Evolutionary conservation across 2,329 filamentous ascomycete species (phyloP), one percentile per base, ranked within the genome.

Genomic region (Verticillium nubilum): DNA sequence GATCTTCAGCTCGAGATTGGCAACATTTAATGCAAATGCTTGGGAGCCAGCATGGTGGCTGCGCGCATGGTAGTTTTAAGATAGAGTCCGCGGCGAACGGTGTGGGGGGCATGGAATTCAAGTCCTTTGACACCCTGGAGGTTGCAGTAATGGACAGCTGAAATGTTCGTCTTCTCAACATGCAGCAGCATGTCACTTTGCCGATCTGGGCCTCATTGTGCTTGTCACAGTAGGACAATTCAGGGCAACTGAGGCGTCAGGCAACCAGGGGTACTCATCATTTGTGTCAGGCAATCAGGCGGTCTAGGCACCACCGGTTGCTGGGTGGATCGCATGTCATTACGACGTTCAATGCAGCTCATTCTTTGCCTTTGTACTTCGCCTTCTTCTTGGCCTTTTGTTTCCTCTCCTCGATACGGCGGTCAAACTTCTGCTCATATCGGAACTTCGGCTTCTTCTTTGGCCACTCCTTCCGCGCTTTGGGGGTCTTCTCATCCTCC

Each of bases 1-100:
- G 90, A 94, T 67, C 91, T 98, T 78, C 91, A 95, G 80, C 79
- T 81, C 69, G 93, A 97, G 80, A 93, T 98, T 78, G 89, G 89
- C 83, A 95, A 92, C 80, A 93, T 98, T 78, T 98, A 87, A 86
- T 28, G 15, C 52, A 33, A 50, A 19, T 50, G n/a, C 7, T 23
- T 50, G 42, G 19, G 42, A 37, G n/a, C 19, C 19, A 5, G 25
- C 19, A 23, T 50, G n/a, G 25, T 13, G 10, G 19, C 42, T 50
- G 42, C 42, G 42, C 19, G 42, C 19, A 50, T 50, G 19, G n/a
- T 50, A n/a, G n/a, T 10, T 50, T 31, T 23, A 50, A 9, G 42
- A 23, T 50, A 50, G n/a, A 50, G 42, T 23, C 42, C 13, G 42
- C 19, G 42, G 42, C 42, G 42, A 19, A 50, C 19, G 42, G 10